These are phyloP conservation scores for Annulohypoxylon truncatum DNA, from an alignment of 2,329 filamentous ascomycete species.

Conservation along the genomic window DNA sequence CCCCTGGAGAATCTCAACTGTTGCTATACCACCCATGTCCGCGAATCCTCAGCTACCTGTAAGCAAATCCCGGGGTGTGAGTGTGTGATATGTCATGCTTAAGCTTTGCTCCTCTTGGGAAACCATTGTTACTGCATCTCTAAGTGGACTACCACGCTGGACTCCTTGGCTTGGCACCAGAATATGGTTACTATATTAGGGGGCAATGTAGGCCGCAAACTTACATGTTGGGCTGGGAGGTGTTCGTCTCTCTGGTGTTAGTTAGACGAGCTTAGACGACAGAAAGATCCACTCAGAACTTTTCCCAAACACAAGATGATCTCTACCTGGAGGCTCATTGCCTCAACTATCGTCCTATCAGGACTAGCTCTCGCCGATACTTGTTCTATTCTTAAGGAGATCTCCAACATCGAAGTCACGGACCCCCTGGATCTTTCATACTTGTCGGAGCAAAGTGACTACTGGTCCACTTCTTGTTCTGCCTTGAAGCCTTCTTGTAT, in stretches of 20 bases:
- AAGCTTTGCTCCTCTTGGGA: slow-evolving; percentile 10
- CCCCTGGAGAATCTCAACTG: slow-evolving; percentile 9
- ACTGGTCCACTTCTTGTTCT: slow-evolving; percentile 60
- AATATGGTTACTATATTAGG: slow-evolving; percentile 30
- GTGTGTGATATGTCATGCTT: slow-evolving; percentile 22
- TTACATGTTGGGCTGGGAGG: background rate
- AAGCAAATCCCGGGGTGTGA: slow-evolving; percentile 24
- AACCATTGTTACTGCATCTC: background rate
- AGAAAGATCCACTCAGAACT: background rate
- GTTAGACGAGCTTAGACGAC: slow-evolving; percentile 1
- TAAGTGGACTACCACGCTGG: background rate
- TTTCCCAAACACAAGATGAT: slow-evolving; percentile 31
- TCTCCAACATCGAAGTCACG: slow-evolving; percentile 52
- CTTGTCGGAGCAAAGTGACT: slow-evolving; percentile 54
- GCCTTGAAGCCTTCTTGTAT: slow-evolving; percentile 59
- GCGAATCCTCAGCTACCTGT: slow-evolving; percentile 12
- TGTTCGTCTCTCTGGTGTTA: background rate
- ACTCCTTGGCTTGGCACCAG: background rate
- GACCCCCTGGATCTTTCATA: slow-evolving; percentile 52
- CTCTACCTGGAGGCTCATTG: slow-evolving; percentile 30
- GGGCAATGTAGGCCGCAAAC: background rate
- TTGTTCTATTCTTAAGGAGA: slow-evolving; percentile 52
- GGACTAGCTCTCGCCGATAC: slow-evolving; percentile 49
- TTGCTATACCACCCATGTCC: slow-evolving; percentile 20
- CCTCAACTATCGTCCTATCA: slow-evolving; percentile 33